Evolutionary conservation across 208 protist genomes (phyloP), one percentile per base, ranked within the genome.

Genomic region (Angomonas deanei): DNA sequence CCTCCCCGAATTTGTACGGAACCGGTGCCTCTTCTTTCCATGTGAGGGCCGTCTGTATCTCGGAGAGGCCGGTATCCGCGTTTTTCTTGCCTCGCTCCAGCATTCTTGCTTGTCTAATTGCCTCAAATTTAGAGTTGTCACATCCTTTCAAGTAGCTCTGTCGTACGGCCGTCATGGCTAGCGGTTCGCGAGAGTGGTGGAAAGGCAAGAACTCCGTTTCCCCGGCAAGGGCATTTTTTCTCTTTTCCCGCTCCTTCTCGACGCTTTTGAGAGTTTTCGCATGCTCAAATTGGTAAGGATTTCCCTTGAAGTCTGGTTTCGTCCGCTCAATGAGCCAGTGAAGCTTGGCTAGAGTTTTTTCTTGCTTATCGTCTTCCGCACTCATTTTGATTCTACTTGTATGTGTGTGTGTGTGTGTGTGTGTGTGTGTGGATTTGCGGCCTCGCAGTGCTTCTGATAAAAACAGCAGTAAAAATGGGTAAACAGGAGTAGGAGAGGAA

Each of bases 231-330:
- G 63, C 54, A 0, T 66, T 66, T n/a, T 47, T 48, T 26, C 36
- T 59, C 10, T 65, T 21, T 42, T 74, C 72, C 27, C 75, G 76
- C 21, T 53, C 56, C 23, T 74, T 58, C 47, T 82, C 76, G 2
- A 95, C 86, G 2, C 70, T 78, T 53, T 78, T 72, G 24, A 80
- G 74, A 6, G 81, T 91, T 60, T 91, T 91, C 24, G 64, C 47
- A 1, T 39, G 34, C 49, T 91, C 86, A 70, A 92, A 92, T 2
- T 83, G 77, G 0, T 78, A 23, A 11, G 89, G 84, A 61, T 95
- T 95, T 0, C 86, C 86, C n/a, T 86, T 90, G 66, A 86, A 95
- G 32, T 87, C 84, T 21, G 64, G 50, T 26, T 86, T 81, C 34
- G 63, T 76, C 13, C 86, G 74, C 57, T 92, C 81, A 38, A 68